Conservation (phyloP, 805 yeast species). For the Spathaspora sp. region DNA sequence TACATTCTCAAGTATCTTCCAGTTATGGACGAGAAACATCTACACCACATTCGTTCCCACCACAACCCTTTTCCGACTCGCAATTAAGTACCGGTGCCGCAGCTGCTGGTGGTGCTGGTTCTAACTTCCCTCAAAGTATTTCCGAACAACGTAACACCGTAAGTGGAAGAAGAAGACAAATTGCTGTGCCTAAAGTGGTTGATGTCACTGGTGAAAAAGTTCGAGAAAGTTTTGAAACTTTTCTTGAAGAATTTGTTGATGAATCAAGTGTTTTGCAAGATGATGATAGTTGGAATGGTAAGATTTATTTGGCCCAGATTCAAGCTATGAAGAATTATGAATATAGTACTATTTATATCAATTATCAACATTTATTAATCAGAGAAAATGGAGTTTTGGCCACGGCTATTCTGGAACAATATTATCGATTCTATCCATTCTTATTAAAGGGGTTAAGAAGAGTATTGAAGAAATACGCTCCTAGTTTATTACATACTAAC, state of each 20-base stretch:
- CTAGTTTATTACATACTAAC: slow-evolving; percentile 49
- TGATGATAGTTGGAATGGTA: slow-evolving; percentile 44
- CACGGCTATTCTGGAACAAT: slow-evolving; percentile 84
- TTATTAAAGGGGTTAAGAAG: slow-evolving; percentile 70
- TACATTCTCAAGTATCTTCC: slow-evolving; percentile 41
- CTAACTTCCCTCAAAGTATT: slow-evolving; percentile 3
- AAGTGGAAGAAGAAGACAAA: slow-evolving; percentile 50
- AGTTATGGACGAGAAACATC: slow-evolving; percentile 30
- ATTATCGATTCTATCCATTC: slow-evolving; percentile 88
- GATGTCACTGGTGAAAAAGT: slow-evolving; percentile 95
- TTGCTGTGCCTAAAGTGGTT: slow-evolving; percentile 77
- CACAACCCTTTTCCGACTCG: slow-evolving; percentile 7
- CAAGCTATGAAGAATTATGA: slow-evolving; percentile 77
- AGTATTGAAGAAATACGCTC: slow-evolving; percentile 71
- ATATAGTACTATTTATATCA: slow-evolving; percentile 74
- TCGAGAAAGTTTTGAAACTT: slow-evolving; percentile 83
- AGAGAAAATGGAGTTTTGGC: slow-evolving; percentile 87
- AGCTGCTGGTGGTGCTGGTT: neutral
- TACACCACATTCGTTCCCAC: slow-evolving; percentile 9
- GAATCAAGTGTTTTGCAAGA: slow-evolving; percentile 18
- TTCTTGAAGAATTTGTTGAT: slow-evolving; percentile 63
- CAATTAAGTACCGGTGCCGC: slow-evolving; percentile 1
- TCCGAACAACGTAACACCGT: slow-evolving; percentile 6
- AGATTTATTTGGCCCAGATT: slow-evolving; percentile 72
- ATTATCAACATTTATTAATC: slow-evolving; percentile 71